Evolutionary conservation across 345 rosid species (phyloP).

Genomic region (Rhodamnia rubescens): DNA sequence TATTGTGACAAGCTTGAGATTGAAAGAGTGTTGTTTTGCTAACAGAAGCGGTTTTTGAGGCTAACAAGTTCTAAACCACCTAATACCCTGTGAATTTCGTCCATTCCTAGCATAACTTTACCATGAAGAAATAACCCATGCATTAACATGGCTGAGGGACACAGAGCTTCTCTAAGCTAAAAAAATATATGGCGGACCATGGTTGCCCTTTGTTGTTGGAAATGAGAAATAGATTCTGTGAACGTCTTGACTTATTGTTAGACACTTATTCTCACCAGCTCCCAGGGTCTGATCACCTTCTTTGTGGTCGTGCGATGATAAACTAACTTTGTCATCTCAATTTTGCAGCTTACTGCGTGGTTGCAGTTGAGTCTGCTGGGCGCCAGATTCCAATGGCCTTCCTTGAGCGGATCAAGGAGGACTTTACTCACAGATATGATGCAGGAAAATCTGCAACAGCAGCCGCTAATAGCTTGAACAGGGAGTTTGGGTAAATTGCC

Average conservation of each 20-base stretch:
- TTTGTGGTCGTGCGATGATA: background rate
- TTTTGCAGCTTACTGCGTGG: conserved; percentile 55
- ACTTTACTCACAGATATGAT: conserved; percentile 32
- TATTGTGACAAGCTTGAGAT: background rate
- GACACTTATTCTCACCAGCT: background rate
- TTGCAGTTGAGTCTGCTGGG: conserved; percentile 51
- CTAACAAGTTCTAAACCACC: background rate
- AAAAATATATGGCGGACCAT: background rate
- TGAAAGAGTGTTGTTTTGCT: background rate
- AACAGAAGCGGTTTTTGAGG: background rate
- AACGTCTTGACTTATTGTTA: background rate
- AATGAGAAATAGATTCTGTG: background rate
- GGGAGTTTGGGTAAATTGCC: conserved; percentile 32
- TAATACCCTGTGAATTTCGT: background rate
- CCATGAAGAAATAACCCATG: background rate
- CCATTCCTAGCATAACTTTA: background rate
- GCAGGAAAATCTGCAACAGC: conserved; percentile 50
- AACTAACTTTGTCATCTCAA: background rate
- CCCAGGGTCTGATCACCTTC: background rate
- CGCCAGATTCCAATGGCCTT: conserved; percentile 50
- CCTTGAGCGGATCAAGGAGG: conserved; percentile 55
- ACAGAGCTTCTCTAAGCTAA: background rate
- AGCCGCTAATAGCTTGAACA: conserved; percentile 35
- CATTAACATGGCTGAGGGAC: background rate
- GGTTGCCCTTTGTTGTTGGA: background rate